Evolutionary conservation across 768 basidiomycete species (phyloP), one percentile per base, ranked within the genome.

Genomic region (Serendipita indica): DNA sequence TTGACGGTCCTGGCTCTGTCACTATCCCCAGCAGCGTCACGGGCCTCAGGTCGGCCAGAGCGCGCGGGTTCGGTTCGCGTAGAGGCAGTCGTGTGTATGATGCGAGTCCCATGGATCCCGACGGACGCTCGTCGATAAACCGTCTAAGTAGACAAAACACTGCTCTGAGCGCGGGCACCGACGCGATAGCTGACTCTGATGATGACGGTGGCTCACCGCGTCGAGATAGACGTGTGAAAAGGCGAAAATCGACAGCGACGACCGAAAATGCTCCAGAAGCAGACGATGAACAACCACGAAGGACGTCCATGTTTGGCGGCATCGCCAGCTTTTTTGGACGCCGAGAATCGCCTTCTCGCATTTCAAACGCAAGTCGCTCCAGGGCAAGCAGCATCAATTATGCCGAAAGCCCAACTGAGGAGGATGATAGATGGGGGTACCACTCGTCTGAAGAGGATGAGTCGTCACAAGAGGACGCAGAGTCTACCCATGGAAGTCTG

Each of bases 381-480:
- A 66, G 70, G 77, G 74, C 64, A 68, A 79, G 57, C 75, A 72
- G 54, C 33, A 54, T 83, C 82, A 82, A 84, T 32, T 70, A 81
- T 66, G 81, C 75, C 20, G 62, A 79, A 3, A 78, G 72, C 28
- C 73, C 71, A 10, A 77, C 79, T 27, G 80, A 80, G 35, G 75
- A 68, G 7, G 79, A 82, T 41, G 86, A 89, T 63, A 77, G 87
- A n/a, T 92, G 89, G 89, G 89, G 89, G 3, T 92, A 91, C 69
- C 82, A 84, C n/a, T 90, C 89, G 2, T 86, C 80, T 22, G 89
- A 92, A 65, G 86, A 78, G 60, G 77, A 84, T 64, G 79, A 80
- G 22, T 74, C 73, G 20, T 74, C 78, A 12, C 72, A 69, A 2
- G 67, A 64, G 25, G 76, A 74, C 32, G 25, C 70, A 64, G 37